Evolutionary conservation across 164 flowering plant genomes (phyloP).

Genomic region (Tetrastigma voinierianum): DNA sequence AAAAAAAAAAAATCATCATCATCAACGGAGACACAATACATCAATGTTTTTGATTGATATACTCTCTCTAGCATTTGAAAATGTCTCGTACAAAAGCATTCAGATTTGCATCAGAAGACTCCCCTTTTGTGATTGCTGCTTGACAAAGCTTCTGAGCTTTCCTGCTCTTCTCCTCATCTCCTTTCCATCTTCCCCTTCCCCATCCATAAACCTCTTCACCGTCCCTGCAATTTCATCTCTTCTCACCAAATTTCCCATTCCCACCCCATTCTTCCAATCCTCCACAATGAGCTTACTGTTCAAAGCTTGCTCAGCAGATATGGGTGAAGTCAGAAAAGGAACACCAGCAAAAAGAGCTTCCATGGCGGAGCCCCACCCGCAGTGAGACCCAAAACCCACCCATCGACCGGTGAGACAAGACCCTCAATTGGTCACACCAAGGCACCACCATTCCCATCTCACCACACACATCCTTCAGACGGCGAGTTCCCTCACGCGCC

Average conservation of each 20-base stretch:
- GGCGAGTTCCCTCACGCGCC: conserved; percentile 30
- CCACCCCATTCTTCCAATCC: conserved; percentile 44
- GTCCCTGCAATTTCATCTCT: conserved; percentile 26
- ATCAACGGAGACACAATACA: too few relatives aligned
- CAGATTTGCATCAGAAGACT: conserved; percentile 29
- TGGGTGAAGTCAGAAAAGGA: conserved; percentile 43
- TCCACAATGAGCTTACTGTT: conserved; percentile 42
- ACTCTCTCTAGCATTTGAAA: not conserved
- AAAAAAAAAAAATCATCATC: too few relatives aligned
- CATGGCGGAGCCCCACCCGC: conserved; percentile 52
- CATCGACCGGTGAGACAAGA: conserved; percentile 37
- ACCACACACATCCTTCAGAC: conserved; percentile 13
- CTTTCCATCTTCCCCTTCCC: conserved; percentile 18
- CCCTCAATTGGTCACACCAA: conserved; percentile 56
- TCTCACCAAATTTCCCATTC: conserved; percentile 4
- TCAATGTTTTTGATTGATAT: too few relatives aligned
- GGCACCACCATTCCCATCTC: conserved; percentile 32
- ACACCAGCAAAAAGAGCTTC: conserved; percentile 36
- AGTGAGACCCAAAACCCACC: conserved; percentile 61
- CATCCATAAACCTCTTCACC: conserved; percentile 39
- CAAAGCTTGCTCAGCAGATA: conserved; percentile 31
- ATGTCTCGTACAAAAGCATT: conserved; percentile 20
- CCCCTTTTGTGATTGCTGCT: conserved; percentile 23
- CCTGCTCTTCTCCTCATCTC: conserved; percentile 29
- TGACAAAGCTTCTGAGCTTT: conserved; percentile 11